Evolutionary conservation across 345 rosid genomes (phyloP), one percentile per base, ranked within the genome.

Genomic region (Citrus glauca): DNA sequence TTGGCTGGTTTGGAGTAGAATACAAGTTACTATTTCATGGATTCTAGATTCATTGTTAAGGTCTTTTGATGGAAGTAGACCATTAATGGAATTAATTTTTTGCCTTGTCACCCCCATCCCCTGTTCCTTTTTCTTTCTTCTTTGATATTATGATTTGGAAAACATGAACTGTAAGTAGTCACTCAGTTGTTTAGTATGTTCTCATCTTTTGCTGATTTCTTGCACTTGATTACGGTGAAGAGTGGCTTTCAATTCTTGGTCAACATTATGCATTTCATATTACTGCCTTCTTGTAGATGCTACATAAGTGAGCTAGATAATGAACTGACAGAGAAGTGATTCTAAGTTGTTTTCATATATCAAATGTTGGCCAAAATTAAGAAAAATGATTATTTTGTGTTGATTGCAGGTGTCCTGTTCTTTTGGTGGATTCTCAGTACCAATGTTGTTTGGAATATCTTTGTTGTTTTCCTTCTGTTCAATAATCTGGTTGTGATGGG

Each of bases 401-500:
- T 64, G 56, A 55, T 69, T 78, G 60, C 82, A 81, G 86, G 57
- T 30, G 11, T 30, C 55, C 45, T 24, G 20, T 8, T 19, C 45
- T 72, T 60, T 48, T 55, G 72, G 16, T 37, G 55, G 79, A 42
- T 17, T 25, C 14, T 7, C 30, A 11, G 33, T 56, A 30, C 19
- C 28, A 55, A 61, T 20, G 55, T 16, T 45, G 32, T 56, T 42
- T 65, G 61, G 75, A 59, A 7, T 14, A 19, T 66, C 55, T 24
- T 38, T 63, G 37, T 63, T 45, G 20, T 33, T 40, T 63, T 50
- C 5, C 57, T 35, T 73, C 17, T 5, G n/a, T 64, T 72, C 16
- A 84, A 81, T 76, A 84, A 81, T 72, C 42, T 32, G 37, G 3
- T 33, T 30, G 69, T 35, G 70, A 37, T 40, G 75, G 50, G 62